These are phyloP conservation scores for Bipolaris victoriae DNA, from an alignment of 2,329 filamentous ascomycete species.

Conservation along the genomic window DNA sequence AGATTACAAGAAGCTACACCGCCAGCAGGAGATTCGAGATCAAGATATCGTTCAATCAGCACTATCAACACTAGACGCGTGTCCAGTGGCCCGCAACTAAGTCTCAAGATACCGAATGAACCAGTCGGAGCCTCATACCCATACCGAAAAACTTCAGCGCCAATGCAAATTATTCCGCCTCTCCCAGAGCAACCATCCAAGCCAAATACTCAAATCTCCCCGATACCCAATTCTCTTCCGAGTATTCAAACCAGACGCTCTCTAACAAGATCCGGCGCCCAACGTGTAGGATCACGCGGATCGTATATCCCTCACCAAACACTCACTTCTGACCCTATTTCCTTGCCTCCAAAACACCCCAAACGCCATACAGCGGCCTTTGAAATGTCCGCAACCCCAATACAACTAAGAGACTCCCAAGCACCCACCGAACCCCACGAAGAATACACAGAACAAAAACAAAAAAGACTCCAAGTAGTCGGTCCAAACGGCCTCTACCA, in stretches of 20 bases:
- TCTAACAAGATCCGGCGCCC: background rate
- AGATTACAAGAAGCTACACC: background rate
- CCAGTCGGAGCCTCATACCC: background rate
- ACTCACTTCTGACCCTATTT: background rate
- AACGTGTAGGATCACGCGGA: background rate
- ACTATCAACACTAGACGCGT: constrained; percentile 12
- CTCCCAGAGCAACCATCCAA: background rate
- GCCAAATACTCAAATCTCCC: background rate
- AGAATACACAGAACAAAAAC: background rate
- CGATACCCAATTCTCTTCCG: background rate
- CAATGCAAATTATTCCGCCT: background rate
- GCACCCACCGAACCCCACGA: background rate
- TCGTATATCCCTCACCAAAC: background rate
- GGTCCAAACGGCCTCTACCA: constrained; percentile 10
- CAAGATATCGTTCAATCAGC: constrained; percentile 24
- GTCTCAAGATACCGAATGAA: background rate
- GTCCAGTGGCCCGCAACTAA: constrained; percentile 4
- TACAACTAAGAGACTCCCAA: background rate
- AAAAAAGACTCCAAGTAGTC: constrained; percentile 8
- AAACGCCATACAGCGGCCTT: background rate
- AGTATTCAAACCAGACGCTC: background rate
- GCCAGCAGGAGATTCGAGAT: constrained; percentile 5
- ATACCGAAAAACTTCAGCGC: background rate
- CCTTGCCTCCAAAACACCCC: background rate
- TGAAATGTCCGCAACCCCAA: constrained; percentile 4